Conservation (phyloP, 805 yeast species). For the Wickerhamiella cacticola region DNA sequence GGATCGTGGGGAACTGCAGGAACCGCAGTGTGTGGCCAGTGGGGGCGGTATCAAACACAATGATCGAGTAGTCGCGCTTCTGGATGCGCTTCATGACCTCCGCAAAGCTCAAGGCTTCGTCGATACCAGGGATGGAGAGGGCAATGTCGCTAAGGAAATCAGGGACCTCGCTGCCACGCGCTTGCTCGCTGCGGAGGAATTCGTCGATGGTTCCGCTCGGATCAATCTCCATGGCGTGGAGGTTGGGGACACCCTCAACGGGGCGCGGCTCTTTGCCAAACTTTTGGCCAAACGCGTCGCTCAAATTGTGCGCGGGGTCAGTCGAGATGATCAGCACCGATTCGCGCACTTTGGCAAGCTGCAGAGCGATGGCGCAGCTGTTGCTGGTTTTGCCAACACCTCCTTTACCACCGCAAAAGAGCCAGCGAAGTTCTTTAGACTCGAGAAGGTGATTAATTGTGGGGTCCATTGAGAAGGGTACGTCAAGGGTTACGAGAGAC, state of each 20-base stretch:
- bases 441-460: conserved; percentile 33
- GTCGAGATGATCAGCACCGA: conserved; percentile 84
- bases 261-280: conserved; percentile 93
- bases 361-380: conserved; percentile 89
- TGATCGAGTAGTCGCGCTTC: conserved; percentile 63
- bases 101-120: conserved; percentile 95
- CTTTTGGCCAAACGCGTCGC: conserved; percentile 97
- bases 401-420: conserved; percentile 98
- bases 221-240: conserved; percentile 97
- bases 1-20: conserved; percentile 83
- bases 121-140: conserved; percentile 94
- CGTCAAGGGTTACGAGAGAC: not conserved
- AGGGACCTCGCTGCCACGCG: conserved; percentile 38
- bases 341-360: conserved; percentile 74
- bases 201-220: conserved; percentile 91
- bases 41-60: conserved; percentile 98
- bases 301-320: conserved; percentile 96
- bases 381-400: conserved; percentile 99
- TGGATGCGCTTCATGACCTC: conserved; percentile 96
- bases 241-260: conserved; percentile 77
- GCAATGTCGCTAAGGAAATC: conserved; percentile 82
- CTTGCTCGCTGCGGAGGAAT: conserved; percentile 38
- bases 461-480: conserved; percentile 26
- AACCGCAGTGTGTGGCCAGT: conserved; percentile 97
- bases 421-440: conserved; percentile 65